Evolutionary conservation across 352 stramenopile genomes (phyloP), one percentile per base, ranked within the genome.

Genomic region (Achlya hypogyna): DNA sequence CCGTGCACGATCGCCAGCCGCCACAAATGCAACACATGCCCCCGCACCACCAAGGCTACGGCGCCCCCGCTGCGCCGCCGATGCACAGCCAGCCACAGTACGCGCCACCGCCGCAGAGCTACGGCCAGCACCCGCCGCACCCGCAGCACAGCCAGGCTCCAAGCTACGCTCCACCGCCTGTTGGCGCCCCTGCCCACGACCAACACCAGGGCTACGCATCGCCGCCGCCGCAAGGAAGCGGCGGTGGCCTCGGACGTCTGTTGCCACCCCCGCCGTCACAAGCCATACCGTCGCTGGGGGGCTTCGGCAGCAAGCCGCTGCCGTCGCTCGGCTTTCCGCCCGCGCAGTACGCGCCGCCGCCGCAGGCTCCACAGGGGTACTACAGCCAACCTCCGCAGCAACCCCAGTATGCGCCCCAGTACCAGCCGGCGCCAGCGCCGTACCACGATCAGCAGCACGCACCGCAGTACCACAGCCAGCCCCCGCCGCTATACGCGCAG

Each of bases 201-300:
- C 4, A 23, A 0, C 23, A 35, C 25, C 51, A 59, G 29, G 22
- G 29, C 4, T 64, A 32, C 34, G 29, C 27, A 6, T 51, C 31
- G 16, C 56, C 56, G 23, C 8, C 29, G 5, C 4, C 35, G 18
- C 51, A 59, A 59, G 25, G n/a, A n/a, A n/a, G n/a, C n/a, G n/a
- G n/a, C n/a, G 18, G 56, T 23, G 23, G 28, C 5, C 34, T 66
- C 2, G 23, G 29, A 10, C 59, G 59, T 5, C 28, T 66, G 25
- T 25, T 66, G n/a, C 59, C 59, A n/a, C 59, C 59, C 14, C 59
- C 59, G 18, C 8, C 28, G 14, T 54, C 59, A 16, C 38, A 45
- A 23, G 34, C 18, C 35, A 66, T 66, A 22, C 59, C 59, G 20
- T 66, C 59, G 31, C 22, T 66, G 5, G 58, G 43, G 31, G 59